phyloP scores from a whole-genome alignment of 305 asterid species.

The Rubia balearica region DNA sequence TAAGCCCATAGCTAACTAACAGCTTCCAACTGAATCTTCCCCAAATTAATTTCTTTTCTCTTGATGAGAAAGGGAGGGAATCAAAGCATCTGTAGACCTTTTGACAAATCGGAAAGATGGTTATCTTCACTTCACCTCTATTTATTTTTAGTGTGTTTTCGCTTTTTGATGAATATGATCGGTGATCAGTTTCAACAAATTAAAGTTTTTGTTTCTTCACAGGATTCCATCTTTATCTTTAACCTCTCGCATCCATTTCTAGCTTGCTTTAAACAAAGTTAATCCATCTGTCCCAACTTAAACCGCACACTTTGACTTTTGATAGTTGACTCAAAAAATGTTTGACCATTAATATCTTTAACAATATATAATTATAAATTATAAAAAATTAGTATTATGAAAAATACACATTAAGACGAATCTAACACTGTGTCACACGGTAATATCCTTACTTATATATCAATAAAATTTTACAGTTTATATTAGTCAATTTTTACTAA shows the following conservation, averaged over 20 bases:
- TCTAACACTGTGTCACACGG: too few species aligned
- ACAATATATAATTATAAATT: too few species aligned
- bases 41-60: too few species aligned
- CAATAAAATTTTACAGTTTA: too few species aligned
- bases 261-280: not conserved
- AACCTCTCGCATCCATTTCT: not conserved
- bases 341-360: too few species aligned
- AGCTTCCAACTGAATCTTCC: not conserved
- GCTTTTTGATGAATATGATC: not conserved
- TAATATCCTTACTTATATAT: too few species aligned
- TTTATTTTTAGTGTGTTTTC: not conserved
- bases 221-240: slow-evolving; percentile 5
- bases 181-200: slow-evolving; percentile 1
- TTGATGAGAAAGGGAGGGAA: not conserved
- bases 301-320: too few species aligned
- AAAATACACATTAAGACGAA: too few species aligned
- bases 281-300: slow-evolving; percentile 1
- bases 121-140: not conserved
- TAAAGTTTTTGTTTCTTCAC: slow-evolving; percentile 9
- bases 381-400: too few species aligned
- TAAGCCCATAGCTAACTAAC: not conserved
- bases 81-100: slow-evolving; percentile 16
- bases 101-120: slow-evolving; percentile 22
- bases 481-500: too few species aligned
- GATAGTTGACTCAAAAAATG: too few species aligned